Evolutionary conservation across 2,329 filamentous ascomycete species (phyloP), one percentile per base, ranked within the genome.

Genomic region (Xenoacremonium recifei): DNA sequence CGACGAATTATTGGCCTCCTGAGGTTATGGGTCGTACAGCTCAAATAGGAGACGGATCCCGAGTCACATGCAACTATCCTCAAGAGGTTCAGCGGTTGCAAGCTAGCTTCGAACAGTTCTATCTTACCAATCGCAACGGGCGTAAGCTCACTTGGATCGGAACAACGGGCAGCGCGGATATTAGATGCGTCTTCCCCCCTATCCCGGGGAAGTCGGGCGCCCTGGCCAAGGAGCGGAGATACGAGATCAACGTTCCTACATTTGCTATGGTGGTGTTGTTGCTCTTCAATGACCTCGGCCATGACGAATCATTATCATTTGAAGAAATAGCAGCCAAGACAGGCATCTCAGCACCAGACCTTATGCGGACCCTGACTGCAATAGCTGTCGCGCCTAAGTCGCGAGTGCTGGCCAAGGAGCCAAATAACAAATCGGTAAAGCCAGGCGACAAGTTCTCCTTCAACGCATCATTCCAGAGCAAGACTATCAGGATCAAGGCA

Each of bases 1-100:
- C 91, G 1, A 91, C 85, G 53, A 96, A 95, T 64, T 92, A 89
- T 61, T 99, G 93, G 93, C 93, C 93, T 2, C 81, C 90, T 52
- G 91, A 96, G 55, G 81, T 89, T 11, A 90, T 96, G 82, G 83
- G 85, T 6, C 63, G 80, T 45, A 54, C 74, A 62, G 55, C 77
- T 68, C 56, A 77, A 66, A 54, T 77, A 63, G 69, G 73, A 29
- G 70, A 71, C 13, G 70, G 67, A 45, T 62, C 60, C 23, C 58
- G 59, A 15, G 55, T 61, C 35, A 51, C 61, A 10, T 89, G 87
- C 70, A 84, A 80, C 40, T 96, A 86, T 61, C 90, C 92, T 0
- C 65, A 77, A 0, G 81, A 86, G 27, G 80, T 97, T 37, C 80
- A 87, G 46, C 77, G 75, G 9, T 73, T 96, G 40, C 89, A 91